phyloP scores from a whole-genome alignment of 2,329 filamentous ascomycete genomes.

The Laburnicola sp. region DNA sequence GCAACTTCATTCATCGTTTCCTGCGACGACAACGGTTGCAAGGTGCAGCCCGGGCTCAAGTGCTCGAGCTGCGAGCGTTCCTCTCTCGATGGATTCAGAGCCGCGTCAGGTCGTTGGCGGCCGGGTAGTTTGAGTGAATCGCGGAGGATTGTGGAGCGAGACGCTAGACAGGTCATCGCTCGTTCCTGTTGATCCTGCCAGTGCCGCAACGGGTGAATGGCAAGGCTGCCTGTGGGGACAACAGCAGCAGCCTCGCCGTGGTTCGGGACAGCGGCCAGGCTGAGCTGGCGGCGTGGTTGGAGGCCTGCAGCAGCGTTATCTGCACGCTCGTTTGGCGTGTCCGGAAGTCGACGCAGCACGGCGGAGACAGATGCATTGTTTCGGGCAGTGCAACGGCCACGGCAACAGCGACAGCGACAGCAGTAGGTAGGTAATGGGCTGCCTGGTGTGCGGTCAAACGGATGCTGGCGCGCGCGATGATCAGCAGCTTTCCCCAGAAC shows the following conservation, averaged over 20 bases:
- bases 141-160: not conserved
- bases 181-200: slow-evolving; percentile 3
- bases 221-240: not conserved
- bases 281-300: not conserved
- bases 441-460: not conserved
- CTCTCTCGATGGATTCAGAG: not conserved
- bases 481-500: slow-evolving; percentile 3
- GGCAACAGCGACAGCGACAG: not conserved
- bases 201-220: not conserved
- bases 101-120: not conserved
- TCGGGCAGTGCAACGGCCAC: slow-evolving; percentile 4
- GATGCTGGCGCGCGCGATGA: not conserved
- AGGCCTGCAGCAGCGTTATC: not conserved
- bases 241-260: not conserved
- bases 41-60: too few species aligned
- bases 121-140: not conserved
- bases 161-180: not conserved
- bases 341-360: not conserved
- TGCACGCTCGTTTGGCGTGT: not conserved
- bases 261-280: not conserved
- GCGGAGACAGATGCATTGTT: slow-evolving; percentile 1
- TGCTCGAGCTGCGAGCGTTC: not conserved
- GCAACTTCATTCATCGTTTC: not conserved
- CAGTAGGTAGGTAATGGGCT: not conserved
- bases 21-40: not conserved